Evolutionary conservation across 345 rosid genomes (phyloP).

Genomic region (Corymbia maculata): DNA sequence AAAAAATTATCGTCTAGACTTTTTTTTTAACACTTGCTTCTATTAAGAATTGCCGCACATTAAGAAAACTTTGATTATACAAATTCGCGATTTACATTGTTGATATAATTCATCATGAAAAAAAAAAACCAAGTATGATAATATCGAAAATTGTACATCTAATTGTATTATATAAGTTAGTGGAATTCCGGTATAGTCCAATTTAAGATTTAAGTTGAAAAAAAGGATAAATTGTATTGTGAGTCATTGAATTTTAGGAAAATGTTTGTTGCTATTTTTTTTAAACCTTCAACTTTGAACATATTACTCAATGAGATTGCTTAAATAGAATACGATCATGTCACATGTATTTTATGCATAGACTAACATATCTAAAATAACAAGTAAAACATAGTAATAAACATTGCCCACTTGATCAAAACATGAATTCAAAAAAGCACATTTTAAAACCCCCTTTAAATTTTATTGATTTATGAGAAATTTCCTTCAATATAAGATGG

Average conservation of each 20-base stretch:
- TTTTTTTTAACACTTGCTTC: not conserved
- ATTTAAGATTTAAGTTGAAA: not conserved
- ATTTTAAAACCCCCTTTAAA: rapidly evolving
- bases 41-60: not conserved
- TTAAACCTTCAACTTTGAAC: too few species aligned
- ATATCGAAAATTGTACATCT: not conserved
- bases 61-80: not conserved
- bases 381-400: not conserved
- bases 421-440: not conserved
- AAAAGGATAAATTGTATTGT: rapidly evolving
- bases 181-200: not conserved
- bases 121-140: not conserved
- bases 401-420: not conserved
- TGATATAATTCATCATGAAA: not conserved
- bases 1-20: rapidly evolving
- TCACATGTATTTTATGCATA: not conserved
- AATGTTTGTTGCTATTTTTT: not conserved
- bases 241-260: not conserved
- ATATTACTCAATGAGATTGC: too few species aligned
- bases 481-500: not conserved
- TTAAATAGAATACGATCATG: too few species aligned
- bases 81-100: not conserved
- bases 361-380: not conserved
- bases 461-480: not conserved
- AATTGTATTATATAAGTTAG: not conserved